phyloP scores from a whole-genome alignment of 2,329 filamentous ascomycete genomes.

The Xylaria multiplex region DNA sequence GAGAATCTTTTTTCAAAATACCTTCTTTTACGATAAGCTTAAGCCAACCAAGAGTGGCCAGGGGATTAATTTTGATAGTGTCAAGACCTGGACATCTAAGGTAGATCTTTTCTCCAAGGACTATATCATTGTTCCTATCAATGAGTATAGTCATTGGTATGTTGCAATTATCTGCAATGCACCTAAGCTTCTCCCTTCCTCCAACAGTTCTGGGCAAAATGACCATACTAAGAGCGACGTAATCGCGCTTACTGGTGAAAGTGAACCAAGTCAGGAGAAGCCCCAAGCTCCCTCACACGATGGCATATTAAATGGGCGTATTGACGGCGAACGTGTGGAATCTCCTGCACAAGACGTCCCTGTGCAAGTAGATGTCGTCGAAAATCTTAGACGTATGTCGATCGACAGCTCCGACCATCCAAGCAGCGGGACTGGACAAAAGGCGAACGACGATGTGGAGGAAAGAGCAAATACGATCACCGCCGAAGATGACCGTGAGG shows the following conservation, averaged over 20 bases:
- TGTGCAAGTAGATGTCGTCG: constrained; percentile 37
- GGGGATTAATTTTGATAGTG: constrained; percentile 82
- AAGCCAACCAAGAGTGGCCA: constrained; percentile 65
- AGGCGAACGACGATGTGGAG: constrained; percentile 27
- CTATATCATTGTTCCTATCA: constrained; percentile 91
- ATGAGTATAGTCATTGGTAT: constrained; percentile 91
- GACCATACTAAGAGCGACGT: constrained; percentile 12
- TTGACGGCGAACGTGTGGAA: neutral
- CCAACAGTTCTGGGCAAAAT: constrained; percentile 18
- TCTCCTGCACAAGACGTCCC: neutral
- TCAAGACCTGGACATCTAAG: constrained; percentile 87
- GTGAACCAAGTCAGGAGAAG: neutral
- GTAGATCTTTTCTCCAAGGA: constrained; percentile 87
- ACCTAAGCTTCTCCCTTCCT: constrained; percentile 64
- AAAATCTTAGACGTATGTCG: constrained; percentile 45
- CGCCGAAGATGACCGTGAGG: constrained; percentile 17
- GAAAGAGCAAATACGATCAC: constrained; percentile 22
- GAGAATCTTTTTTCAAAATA: constrained; percentile 88
- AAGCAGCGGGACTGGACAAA: constrained; percentile 39
- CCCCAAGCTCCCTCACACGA: neutral
- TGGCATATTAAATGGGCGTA: neutral
- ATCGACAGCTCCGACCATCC: constrained; percentile 38
- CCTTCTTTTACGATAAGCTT: constrained; percentile 87
- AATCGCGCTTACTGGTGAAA: constrained; percentile 33
- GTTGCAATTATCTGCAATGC: constrained; percentile 94